phyloP scores from a whole-genome alignment of 1,139 yeast genomes.

The Pneumocystis carinii region DNA sequence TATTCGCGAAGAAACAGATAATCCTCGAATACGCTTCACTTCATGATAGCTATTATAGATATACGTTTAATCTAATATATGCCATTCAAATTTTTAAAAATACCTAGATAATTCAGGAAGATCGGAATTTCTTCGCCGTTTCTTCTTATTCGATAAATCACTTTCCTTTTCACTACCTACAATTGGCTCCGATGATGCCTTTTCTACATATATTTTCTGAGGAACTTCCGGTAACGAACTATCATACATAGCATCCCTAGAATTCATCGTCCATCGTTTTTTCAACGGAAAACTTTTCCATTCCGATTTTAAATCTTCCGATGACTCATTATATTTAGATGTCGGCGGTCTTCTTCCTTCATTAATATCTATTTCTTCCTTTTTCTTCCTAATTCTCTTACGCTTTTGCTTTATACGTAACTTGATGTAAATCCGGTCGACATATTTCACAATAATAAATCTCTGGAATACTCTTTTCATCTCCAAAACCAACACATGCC shows the following conservation, averaged over 20 bases:
- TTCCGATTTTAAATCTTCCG: not conserved
- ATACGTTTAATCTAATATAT: not conserved
- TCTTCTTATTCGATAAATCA: not conserved
- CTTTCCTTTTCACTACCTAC: not conserved
- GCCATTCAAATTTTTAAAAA: not conserved
- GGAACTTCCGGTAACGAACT: conserved; percentile 54
- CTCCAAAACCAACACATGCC: not conserved
- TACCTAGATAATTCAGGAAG: not conserved
- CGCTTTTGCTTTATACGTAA: not conserved
- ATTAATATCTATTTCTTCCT: not conserved
- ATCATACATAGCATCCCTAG: conserved; percentile 46
- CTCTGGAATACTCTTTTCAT: not conserved
- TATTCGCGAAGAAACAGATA: not conserved
- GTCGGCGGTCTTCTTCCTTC: not conserved
- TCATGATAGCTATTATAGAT: not conserved
- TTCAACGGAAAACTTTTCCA: conserved; percentile 6
- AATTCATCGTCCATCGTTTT: conserved; percentile 24
- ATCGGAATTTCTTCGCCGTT: not conserved
- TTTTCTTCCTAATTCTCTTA: not conserved
- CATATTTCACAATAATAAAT: conserved; percentile 1
- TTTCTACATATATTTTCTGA: conserved; percentile 50
- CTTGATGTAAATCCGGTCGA: not conserved
- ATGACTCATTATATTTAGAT: not conserved
- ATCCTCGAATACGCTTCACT: not conserved
- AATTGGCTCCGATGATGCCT: conserved; percentile 13